These are phyloP conservation scores for Hibiscus trionum DNA, from an alignment of 345 rosid genomes.

Conservation along the genomic window DNA sequence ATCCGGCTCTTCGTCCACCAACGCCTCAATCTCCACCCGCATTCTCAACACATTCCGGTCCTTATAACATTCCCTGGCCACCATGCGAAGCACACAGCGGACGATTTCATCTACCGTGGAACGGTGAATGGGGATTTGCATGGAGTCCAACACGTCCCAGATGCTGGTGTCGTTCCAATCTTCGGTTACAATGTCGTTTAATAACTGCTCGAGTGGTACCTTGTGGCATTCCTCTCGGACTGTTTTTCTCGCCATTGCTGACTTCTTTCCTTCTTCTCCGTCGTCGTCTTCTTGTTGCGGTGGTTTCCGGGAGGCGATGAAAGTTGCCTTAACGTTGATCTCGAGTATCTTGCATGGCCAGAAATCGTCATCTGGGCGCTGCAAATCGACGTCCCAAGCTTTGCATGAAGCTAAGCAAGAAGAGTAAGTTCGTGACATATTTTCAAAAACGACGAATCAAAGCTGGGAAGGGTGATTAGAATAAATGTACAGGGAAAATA, in stretches of 20 bases:
- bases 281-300: too few relatives aligned
- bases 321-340: slow-evolving; percentile 3
- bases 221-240: not conserved
- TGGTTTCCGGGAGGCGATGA: not conserved
- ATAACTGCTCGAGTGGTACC: not conserved
- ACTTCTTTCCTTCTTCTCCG: not conserved
- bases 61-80: not conserved
- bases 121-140: not conserved
- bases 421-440: not conserved
- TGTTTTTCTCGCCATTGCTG: too few relatives aligned
- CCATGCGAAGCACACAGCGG: not conserved
- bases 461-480: not conserved
- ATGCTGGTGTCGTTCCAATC: not conserved
- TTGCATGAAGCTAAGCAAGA: not conserved
- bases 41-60: not conserved
- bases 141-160: slow-evolving; percentile 4
- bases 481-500: not conserved
- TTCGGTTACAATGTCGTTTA: not conserved
- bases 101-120: not conserved
- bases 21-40: not conserved
- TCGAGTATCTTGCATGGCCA: not conserved
- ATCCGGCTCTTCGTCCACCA: not conserved
- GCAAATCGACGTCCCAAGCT: not conserved
- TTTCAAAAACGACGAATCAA: not conserved
- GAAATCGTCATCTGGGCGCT: not conserved